phyloP scores from a whole-genome alignment of 1,139 yeast species.

The Geotrichum candidum region DNA sequence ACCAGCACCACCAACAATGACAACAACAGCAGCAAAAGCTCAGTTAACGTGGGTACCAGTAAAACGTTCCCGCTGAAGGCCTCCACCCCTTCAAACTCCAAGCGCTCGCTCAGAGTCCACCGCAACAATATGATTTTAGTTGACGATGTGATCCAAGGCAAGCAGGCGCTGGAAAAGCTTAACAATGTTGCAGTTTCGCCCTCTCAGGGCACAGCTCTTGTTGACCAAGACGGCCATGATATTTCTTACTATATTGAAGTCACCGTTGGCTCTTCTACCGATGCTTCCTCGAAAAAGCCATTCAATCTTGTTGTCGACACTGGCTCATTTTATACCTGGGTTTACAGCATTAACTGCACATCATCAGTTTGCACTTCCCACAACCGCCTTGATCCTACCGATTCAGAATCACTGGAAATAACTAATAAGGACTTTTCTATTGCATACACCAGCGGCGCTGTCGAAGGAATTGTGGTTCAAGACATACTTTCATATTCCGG shows the following conservation, averaged over 20 bases:
- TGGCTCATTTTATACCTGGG: constrained; percentile 62
- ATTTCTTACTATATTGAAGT: constrained; percentile 31
- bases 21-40: not conserved
- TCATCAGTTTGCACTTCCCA: constrained; percentile 43
- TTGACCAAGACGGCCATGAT: constrained; percentile 30
- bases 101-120: not conserved
- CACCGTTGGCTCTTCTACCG: constrained; percentile 24
- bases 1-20: not conserved
- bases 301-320: constrained; percentile 58
- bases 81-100: not conserved
- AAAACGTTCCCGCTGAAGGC: constrained; percentile 9
- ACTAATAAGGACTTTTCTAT: constrained; percentile 39
- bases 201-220: constrained; percentile 20
- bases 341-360: constrained; percentile 49
- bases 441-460: constrained; percentile 51
- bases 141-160: not conserved
- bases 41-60: constrained; percentile 7
- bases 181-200: not conserved
- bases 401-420: constrained; percentile 25
- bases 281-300: not conserved
- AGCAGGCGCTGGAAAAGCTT: not conserved
- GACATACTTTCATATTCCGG: constrained; percentile 43
- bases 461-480: constrained; percentile 44
- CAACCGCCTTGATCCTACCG: constrained; percentile 31
- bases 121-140: constrained; percentile 1